Conservation (phyloP, 176 grass and related monocot genomes). For the Musa troglodytarum region DNA sequence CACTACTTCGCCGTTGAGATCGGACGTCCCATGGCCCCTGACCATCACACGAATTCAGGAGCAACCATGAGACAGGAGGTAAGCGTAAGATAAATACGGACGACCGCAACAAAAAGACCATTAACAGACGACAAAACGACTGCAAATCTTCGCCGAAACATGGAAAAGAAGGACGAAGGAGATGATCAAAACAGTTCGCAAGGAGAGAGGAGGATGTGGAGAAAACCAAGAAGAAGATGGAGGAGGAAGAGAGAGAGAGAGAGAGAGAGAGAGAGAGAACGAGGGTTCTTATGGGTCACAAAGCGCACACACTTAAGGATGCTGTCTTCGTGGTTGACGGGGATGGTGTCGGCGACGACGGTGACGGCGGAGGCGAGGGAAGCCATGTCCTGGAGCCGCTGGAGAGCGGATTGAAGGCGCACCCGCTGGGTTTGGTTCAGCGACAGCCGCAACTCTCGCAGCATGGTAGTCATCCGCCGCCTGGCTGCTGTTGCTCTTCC, state of each 20-base stretch:
- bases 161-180: neutral
- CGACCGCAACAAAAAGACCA: neutral
- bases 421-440: conserved; percentile 95
- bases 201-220: neutral
- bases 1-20: conserved; percentile 69
- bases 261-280: neutral
- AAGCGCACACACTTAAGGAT: conserved; percentile 62
- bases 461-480: neutral
- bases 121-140: neutral
- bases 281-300: neutral
- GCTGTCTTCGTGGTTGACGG: conserved; percentile 82
- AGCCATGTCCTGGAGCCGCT: conserved; percentile 43
- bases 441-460: conserved; percentile 66
- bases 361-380: conserved; percentile 39
- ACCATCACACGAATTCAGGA: neutral
- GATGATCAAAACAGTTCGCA: neutral
- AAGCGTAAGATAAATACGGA: neutral
- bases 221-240: neutral
- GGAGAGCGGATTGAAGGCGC: conserved; percentile 61
- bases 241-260: neutral
- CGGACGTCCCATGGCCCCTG: conserved; percentile 82
- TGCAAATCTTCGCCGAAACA: neutral
- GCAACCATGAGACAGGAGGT: neutral
- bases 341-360: conserved; percentile 67
- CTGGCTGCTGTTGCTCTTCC: neutral